Evolutionary conservation across 208 protist genomes (phyloP), one percentile per base, ranked within the genome.

Genomic region (Trypanosoma mega): DNA sequence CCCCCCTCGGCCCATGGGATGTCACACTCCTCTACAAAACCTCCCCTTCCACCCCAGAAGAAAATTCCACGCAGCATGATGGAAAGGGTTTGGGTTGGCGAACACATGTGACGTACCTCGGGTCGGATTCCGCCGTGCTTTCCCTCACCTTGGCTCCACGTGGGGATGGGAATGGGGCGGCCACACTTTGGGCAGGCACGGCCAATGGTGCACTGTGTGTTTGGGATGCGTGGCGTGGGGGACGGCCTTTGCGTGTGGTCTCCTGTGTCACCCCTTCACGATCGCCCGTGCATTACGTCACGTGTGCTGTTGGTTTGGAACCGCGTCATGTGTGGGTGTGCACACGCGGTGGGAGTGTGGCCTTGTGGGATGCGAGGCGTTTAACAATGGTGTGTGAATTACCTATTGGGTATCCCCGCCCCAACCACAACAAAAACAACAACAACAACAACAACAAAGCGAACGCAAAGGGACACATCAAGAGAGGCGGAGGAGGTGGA

Each of bases 301-400:
- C 23, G 7, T 45, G 34, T 49, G 20, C 20, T 26, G 45, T 26
- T 14, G 29, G 2, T 14, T 2, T 51, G 1, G 45, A 51, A 9
- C 33, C 57, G 0, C 36, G 45, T 9, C 18, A 74, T 16, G 68
- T 82, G 21, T 85, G 74, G 79, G 65, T 69, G 16, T 67, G 62
- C 16, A 76, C 79, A 44, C 60, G 70, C n/a, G 71, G 74, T 33
- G 79, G 79, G 31, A 61, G 50, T 50, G 74, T 85, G 16, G 57
- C 63, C 24, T 58, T 77, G 48, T 82, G 75, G 69, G 67, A 76
- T 44, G 53, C 72, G 2, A 37, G 24, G 20, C 71, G 63, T 14
- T 66, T 67, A 23, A 39, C 60, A 21, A 52, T 74, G 41, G 55
- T 59, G 51, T 64, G 68, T 68, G 58, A 58, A 39, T 46, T 86